phyloP scores from a whole-genome alignment of 2,329 filamentous ascomycete species.

The Cercospora janseana region DNA sequence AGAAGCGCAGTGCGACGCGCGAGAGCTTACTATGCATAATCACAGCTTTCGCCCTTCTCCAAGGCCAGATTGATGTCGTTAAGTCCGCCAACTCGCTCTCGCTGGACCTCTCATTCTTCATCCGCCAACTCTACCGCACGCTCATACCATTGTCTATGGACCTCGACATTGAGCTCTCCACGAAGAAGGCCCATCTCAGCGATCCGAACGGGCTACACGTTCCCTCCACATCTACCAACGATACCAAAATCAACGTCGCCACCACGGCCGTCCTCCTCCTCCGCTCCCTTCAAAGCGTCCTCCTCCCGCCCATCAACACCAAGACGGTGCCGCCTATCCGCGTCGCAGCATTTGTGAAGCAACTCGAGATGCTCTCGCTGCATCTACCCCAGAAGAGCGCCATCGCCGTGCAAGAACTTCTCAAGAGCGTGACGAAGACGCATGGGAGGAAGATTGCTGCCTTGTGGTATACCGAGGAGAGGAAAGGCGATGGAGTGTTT shows the following conservation, averaged over 20 bases:
- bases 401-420: constrained; percentile 72
- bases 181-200: constrained; percentile 67
- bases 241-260: constrained; percentile 81
- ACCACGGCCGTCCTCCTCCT: constrained; percentile 91
- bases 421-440: constrained; percentile 74
- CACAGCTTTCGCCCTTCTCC: constrained; percentile 92
- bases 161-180: constrained; percentile 78
- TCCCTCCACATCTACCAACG: constrained; percentile 38
- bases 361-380: constrained; percentile 75
- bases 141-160: constrained; percentile 76
- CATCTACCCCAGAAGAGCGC: constrained; percentile 89
- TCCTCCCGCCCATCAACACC: constrained; percentile 72
- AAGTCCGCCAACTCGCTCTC: constrained; percentile 78
- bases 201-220: constrained; percentile 56
- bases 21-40: constrained; percentile 92
- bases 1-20: constrained; percentile 69
- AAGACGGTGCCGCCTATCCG: constrained; percentile 75
- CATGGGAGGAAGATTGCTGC: constrained; percentile 78
- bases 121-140: constrained; percentile 85
- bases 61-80: constrained; percentile 80
- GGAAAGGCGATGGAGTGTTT: constrained; percentile 84
- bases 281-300: constrained; percentile 76
- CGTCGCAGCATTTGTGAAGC: constrained; percentile 90
- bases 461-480: constrained; percentile 94
- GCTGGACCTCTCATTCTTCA: constrained; percentile 93